Percentiles rank a stretch among this genome's conserved stretches.
phyloP scores from a whole-genome alignment of 495 filamentous ascomycete genomes.

The Aspergillus nanangensis region DNA sequence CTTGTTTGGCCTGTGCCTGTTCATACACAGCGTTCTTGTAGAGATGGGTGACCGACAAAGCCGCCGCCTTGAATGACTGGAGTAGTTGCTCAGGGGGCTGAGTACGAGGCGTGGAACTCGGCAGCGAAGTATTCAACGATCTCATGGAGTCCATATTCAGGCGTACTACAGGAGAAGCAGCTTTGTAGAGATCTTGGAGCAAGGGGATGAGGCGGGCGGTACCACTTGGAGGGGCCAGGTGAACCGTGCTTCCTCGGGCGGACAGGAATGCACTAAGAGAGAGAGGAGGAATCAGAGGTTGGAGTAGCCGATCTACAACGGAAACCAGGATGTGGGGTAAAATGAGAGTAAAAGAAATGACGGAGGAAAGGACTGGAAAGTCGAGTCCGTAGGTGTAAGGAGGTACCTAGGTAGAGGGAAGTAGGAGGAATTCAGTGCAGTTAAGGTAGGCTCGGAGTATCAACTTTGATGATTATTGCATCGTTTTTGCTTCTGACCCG shows the following conservation, averaged over 20 bases:
- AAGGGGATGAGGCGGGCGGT: not conserved
- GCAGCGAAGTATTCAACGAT: constrained; percentile 65
- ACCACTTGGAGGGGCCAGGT: constrained; percentile 15
- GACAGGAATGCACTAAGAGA: not conserved
- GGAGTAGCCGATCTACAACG: not conserved
- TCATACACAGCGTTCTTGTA: constrained; percentile 85
- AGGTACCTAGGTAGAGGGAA: not conserved
- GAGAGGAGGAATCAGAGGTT: not conserved
- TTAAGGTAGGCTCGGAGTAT: too few species aligned
- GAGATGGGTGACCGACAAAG: constrained; percentile 90
- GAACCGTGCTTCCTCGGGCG: constrained; percentile 12
- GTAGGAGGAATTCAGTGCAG: too few species aligned
- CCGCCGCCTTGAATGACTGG: constrained; percentile 85
- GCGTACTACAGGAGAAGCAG: constrained; percentile 9
- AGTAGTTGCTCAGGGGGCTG: constrained; percentile 77
- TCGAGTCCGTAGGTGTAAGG: not conserved
- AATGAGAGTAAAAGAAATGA: not conserved
- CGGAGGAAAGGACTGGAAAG: constrained; percentile 5
- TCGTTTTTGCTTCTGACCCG: constrained; percentile 29
- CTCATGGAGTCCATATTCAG: constrained; percentile 69
- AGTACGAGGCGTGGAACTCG: constrained; percentile 43
- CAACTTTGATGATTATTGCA: constrained; percentile 14
- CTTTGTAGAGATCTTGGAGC: constrained; percentile 8
- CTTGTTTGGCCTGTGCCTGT: constrained; percentile 63
- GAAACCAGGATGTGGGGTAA: not conserved